Conservation (phyloP, 1,284 basidiomycete species). For the Ceratobasidium sp. region DNA sequence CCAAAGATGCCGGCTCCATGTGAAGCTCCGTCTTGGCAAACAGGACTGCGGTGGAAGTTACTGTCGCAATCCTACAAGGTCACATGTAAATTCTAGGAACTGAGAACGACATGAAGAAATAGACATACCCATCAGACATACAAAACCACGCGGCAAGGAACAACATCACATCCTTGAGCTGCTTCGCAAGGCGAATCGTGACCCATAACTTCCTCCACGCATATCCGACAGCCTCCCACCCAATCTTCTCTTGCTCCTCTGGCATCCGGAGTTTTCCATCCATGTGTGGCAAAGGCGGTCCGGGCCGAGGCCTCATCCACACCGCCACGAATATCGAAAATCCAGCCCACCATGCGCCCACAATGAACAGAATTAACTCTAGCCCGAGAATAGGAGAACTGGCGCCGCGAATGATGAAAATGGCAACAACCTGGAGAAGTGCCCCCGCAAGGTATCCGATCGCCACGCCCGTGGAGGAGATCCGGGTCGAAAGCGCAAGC, state of each 20-base stretch:
- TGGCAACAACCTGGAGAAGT: conserved; percentile 44
- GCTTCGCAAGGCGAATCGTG: conserved; percentile 57
- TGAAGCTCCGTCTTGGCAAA: conserved; percentile 84
- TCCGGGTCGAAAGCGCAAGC: conserved; percentile 53
- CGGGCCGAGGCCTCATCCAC: conserved; percentile 67
- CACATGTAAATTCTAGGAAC: neutral
- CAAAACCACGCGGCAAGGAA: conserved; percentile 93
- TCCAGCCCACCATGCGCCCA: conserved; percentile 83
- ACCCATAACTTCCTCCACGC: conserved; percentile 74
- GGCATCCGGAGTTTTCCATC: conserved; percentile 40
- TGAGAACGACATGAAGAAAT: neutral
- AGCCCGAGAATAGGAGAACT: conserved; percentile 33
- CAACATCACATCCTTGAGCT: conserved; percentile 82
- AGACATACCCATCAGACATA: conserved; percentile 79
- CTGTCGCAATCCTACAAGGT: conserved; percentile 75
- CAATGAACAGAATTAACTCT: conserved; percentile 24
- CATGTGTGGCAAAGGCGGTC: conserved; percentile 27
- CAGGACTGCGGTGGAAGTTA: conserved; percentile 83
- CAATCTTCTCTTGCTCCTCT: conserved; percentile 33
- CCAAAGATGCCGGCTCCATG: conserved; percentile 75
- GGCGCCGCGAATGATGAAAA: conserved; percentile 44
- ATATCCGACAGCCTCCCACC: conserved; percentile 62
- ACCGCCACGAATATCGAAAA: conserved; percentile 79
- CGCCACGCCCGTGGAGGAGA: conserved; percentile 85
- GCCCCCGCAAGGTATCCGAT: conserved; percentile 74